Evolutionary conservation across 2,329 filamentous ascomycete genomes (phyloP).

Genomic region (Cercospora nicotianae): DNA sequence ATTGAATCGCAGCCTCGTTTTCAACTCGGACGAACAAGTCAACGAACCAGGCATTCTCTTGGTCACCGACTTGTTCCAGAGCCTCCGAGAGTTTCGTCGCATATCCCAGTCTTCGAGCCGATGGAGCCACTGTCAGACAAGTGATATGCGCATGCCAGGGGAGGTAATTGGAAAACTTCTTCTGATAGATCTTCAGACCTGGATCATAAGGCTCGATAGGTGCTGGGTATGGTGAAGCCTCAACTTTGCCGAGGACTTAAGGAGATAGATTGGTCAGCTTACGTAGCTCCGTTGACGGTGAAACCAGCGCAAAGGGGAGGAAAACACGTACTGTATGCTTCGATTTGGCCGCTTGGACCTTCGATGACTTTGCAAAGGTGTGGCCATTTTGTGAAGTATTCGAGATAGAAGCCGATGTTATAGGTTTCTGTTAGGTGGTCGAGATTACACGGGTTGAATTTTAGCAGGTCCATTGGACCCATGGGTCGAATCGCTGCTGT

Average conservation of each 20-base stretch:
- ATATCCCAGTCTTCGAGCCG: slow-evolving; percentile 80
- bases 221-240: slow-evolving; percentile 73
- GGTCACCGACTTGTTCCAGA: slow-evolving; percentile 78
- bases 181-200: slow-evolving; percentile 39
- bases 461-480: slow-evolving; percentile 78
- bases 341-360: slow-evolving; percentile 80
- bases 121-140: slow-evolving; percentile 85
- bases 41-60: slow-evolving; percentile 87
- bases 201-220: slow-evolving; percentile 71
- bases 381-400: slow-evolving; percentile 95
- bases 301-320: not conserved
- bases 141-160: slow-evolving; percentile 99
- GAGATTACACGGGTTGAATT: slow-evolving; percentile 90
- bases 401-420: slow-evolving; percentile 90
- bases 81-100: slow-evolving; percentile 79
- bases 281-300: not conserved
- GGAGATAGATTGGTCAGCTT: not conserved
- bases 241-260: slow-evolving; percentile 92
- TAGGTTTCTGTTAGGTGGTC: slow-evolving; percentile 98
- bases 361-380: slow-evolving; percentile 91
- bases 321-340: slow-evolving; percentile 78
- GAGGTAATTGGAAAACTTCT: slow-evolving; percentile 67
- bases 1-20: slow-evolving; percentile 80
- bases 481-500: slow-evolving; percentile 71
- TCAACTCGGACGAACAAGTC: slow-evolving; percentile 90